Evolutionary conservation across 192 early-diverging fungal genomes (phyloP), one percentile per base, ranked within the genome.

Genomic region (Pilaira anomala): DNA sequence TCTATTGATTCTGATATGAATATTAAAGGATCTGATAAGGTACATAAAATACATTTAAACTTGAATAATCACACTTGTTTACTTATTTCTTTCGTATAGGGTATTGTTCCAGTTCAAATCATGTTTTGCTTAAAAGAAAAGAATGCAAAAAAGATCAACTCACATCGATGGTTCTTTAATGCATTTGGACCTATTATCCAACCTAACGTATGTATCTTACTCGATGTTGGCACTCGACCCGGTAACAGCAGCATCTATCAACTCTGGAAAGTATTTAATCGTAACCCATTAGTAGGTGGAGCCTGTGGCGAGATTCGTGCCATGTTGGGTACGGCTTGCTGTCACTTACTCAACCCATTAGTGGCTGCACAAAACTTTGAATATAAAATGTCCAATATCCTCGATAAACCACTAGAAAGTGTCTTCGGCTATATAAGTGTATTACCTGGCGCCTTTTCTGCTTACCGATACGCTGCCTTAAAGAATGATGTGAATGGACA

Each of bases 51-150:
- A 6, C 21, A 19, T 24, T 14, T 16, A 3, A 53, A 14, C 14
- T 28, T 48, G 7, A 9, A 42, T 42, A 14, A 18, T 46, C 19
- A 18, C 19, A 46, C 44, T 18, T 46, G 44, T 46, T 2, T 46
- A 18, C 19, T 46, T 46, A 46, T 18, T 46, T 46, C 13, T 24
- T 24, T 8, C 18, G 18, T 50, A 19, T 24, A 24, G 69, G 67
- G 67, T 33, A 76, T 76, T 53, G 85, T 84, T 2, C 87, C 87
- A 28, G 81, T 87, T 25, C 90, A 90, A 72, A 80, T 82, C 26
- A 75, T 92, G 62, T 92, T 92, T 66, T 85, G 87, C 64, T 66
- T 92, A 11, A 92, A 92, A 73, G 91, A 92, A 72, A 85, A 90
- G 67, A 92, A 92, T 65, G 83, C 84, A 12, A 92, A 87, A 57